These are phyloP conservation scores for Tolypocladium pustulatum DNA, from an alignment of 2,329 filamentous ascomycete species.

Conservation along the genomic window DNA sequence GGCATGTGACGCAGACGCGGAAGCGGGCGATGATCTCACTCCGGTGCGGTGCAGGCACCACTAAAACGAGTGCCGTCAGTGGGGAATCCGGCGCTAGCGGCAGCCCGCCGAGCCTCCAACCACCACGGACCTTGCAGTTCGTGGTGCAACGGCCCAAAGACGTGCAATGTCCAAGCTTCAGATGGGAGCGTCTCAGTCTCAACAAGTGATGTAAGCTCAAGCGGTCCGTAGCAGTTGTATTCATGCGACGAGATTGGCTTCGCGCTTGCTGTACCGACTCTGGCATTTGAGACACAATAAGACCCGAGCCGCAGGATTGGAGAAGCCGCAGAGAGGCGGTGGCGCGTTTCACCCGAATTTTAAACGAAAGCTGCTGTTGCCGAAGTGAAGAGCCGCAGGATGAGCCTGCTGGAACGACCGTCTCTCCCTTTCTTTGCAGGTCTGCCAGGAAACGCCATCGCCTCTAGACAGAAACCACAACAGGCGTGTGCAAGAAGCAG, in stretches of 20 bases:
- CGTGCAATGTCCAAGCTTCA: not conserved
- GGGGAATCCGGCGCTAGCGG: not conserved
- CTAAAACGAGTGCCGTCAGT: not conserved
- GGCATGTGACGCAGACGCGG: not conserved
- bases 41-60: not conserved
- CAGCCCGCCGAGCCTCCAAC: not conserved
- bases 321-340: not conserved
- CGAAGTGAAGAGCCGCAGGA: too few relatives aligned
- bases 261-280: not conserved
- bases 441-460: too few relatives aligned
- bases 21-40: not conserved
- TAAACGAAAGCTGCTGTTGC: not conserved
- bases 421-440: too few relatives aligned
- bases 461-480: not conserved
- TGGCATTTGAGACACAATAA: not conserved
- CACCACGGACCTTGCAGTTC: not conserved
- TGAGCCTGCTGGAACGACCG: not conserved
- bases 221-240: too few relatives aligned
- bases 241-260: not conserved
- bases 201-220: too few relatives aligned
- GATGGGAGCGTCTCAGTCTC: too few relatives aligned
- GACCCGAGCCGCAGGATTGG: not conserved
- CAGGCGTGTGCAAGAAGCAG: not conserved
- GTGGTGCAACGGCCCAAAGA: not conserved
- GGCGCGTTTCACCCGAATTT: too few relatives aligned